Evolutionary conservation across 208 protist species (phyloP), one percentile per base, ranked within the genome.

Genomic region (Trypanosoma rangeli): DNA sequence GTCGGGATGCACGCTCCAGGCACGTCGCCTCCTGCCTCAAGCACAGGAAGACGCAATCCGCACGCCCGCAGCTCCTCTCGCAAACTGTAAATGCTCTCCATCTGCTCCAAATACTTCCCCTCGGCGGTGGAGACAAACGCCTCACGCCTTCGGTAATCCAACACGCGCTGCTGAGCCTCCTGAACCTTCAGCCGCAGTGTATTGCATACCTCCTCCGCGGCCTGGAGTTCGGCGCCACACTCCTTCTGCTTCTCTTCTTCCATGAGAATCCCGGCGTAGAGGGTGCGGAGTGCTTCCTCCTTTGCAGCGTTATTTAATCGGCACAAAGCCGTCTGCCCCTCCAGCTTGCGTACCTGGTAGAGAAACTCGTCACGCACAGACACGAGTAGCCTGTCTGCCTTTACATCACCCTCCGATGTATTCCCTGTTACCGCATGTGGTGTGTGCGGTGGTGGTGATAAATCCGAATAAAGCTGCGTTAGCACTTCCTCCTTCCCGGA

Each of bases 41-140:
- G 59, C 18, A 52, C 24, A 29, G 59, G 59, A 20, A 64, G 39
- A 26, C 44, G 39, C 13, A 64, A 28, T 4, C 59, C 59, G 49
- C 59, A 64, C 24, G 8, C 39, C 39, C 49, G 59, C 39, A 64
- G 8, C 26, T 56, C 62, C 7, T 3, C 24, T 1, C 62, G 39
- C 20, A 67, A 26, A 16, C 29, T 26, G 15, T 56, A 44, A 26
- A 67, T 67, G n/a, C 5, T 42, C 29, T 53, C 62, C 62, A 56
- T 56, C 22, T 67, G 62, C 29, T 53, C 62, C 48, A 56, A 53
- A 37, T 67, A 67, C 48, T 53, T 67, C 22, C 15, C 12, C 48
- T 67, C 62, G 26, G 62, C 62, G 24, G n/a, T 5, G 29, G 24
- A 33, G 7, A 67, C 29, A 37, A 67, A 67, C 20, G 16, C 3